Conservation (phyloP, 257 asterid species). For the Linderniella brevidens region DNA sequence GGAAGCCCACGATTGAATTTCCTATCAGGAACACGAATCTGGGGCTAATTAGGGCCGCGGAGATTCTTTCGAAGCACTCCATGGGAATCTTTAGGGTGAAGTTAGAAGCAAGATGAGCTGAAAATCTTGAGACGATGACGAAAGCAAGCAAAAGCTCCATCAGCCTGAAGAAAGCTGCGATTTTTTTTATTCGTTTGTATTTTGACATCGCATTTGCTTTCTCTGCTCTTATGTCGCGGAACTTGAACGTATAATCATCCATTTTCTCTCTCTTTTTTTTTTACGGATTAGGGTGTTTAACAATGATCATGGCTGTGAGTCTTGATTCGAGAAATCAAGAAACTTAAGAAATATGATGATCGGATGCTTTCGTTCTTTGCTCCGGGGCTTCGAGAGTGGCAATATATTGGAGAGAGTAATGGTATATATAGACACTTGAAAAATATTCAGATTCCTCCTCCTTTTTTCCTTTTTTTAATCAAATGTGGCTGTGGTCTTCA, state of each 20-base stretch:
- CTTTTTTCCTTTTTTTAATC: too few species aligned
- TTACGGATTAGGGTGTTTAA: too few species aligned
- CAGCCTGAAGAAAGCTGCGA: conserved; percentile 26
- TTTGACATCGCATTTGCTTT: conserved; percentile 26
- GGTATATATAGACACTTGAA: too few species aligned
- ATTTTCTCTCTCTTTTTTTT: too few species aligned
- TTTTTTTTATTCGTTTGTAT: conserved; percentile 15
- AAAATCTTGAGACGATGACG: conserved; percentile 22
- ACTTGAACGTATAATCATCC: conserved; percentile 13
- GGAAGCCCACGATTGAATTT: conserved; percentile 43
- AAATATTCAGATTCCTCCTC: too few species aligned
- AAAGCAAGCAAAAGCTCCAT: conserved; percentile 25
- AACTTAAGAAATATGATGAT: too few species aligned
- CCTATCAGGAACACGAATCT: conserved; percentile 55
- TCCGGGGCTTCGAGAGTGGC: too few species aligned
- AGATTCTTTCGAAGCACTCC: conserved; percentile 26
- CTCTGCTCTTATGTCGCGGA: conserved; percentile 21
- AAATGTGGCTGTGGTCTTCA: conserved; percentile 14
- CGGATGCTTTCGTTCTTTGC: too few species aligned
- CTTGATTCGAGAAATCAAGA: too few species aligned
- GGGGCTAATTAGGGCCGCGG: conserved; percentile 37
- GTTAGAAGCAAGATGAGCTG: conserved; percentile 20
- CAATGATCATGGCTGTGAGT: too few species aligned
- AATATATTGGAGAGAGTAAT: too few species aligned
- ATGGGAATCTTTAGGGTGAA: conserved; percentile 17